phyloP scores from a whole-genome alignment of 495 filamentous ascomycete genomes.

The Lasiosphaeriaceae sp. region DNA sequence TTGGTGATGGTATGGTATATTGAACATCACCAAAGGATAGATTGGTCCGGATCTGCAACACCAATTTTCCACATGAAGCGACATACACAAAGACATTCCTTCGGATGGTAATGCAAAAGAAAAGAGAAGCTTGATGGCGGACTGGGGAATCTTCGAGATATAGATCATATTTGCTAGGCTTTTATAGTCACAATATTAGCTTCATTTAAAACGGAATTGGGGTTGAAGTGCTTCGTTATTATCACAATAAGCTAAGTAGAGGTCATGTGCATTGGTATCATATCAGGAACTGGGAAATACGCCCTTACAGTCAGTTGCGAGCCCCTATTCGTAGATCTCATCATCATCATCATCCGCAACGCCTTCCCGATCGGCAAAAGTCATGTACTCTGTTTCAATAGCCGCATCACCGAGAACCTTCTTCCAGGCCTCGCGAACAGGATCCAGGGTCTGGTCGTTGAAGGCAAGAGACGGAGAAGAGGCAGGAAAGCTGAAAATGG shows the following conservation, averaged over 20 bases:
- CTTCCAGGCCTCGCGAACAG: conserved; percentile 62
- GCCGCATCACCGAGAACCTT: conserved; percentile 52
- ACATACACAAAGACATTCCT: too few relatives aligned
- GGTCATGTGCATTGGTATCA: conserved; percentile 1
- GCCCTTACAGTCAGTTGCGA: conserved; percentile 14
- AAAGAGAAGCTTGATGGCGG: too few relatives aligned
- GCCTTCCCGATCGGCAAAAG: conserved; percentile 53
- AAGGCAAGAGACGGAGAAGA: conserved; percentile 61
- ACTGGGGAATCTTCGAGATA: too few relatives aligned
- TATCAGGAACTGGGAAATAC: not conserved
- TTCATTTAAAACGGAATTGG: not conserved
- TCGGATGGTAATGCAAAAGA: too few relatives aligned
- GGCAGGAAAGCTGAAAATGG: conserved; percentile 46
- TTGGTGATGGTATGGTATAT: too few relatives aligned
- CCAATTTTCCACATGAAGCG: too few relatives aligned
- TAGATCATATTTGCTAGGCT: not conserved
- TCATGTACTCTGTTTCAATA: conserved; percentile 57
- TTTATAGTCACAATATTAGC: not conserved
- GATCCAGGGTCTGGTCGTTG: conserved; percentile 59
- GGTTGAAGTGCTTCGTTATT: not conserved
- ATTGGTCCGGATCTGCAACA: too few relatives aligned
- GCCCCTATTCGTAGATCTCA: conserved; percentile 29
- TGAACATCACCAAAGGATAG: too few relatives aligned
- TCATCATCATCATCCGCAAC: conserved; percentile 48
- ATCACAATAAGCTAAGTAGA: too few relatives aligned